phyloP scores from a whole-genome alignment of 352 stramenopile genomes.

The Pythium phragmitis region DNA sequence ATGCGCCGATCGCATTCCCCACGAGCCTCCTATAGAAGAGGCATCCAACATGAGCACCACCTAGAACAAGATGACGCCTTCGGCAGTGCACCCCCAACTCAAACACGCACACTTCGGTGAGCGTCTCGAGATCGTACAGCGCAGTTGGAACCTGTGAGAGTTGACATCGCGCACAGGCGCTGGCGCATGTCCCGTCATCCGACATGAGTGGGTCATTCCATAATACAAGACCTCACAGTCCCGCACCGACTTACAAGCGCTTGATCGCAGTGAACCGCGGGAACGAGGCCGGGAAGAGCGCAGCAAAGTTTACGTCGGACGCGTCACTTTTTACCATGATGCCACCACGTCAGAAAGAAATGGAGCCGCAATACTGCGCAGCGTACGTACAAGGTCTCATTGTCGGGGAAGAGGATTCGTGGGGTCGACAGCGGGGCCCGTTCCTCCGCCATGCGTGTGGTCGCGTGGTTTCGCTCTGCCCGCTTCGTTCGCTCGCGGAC shows the following conservation, averaged over 20 bases:
- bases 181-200: neutral
- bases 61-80: neutral
- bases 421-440: neutral
- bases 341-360: neutral
- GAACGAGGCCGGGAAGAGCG: conserved; percentile 23
- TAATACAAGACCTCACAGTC: neutral
- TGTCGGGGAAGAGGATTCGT: conserved; percentile 25
- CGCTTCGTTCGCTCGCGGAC: neutral
- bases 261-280: conserved; percentile 12
- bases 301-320: conserved; percentile 25
- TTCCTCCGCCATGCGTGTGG: conserved; percentile 2
- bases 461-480: neutral
- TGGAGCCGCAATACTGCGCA: neutral
- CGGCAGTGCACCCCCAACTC: neutral
- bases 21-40: conserved; percentile 12
- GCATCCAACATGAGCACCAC: neutral
- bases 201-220: neutral
- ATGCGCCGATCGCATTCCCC: conserved; percentile 30
- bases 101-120: conserved; percentile 32
- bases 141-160: conserved; percentile 31
- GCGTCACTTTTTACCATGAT: conserved; percentile 5
- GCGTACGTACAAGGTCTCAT: conserved; percentile 25
- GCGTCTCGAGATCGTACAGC: conserved; percentile 32
- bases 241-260: conserved; percentile 22
- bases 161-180: conserved; percentile 41